These are phyloP conservation scores for Pseudocercospora macadamiae DNA, from an alignment of 2,329 filamentous ascomycete species.

Conservation along the genomic window DNA sequence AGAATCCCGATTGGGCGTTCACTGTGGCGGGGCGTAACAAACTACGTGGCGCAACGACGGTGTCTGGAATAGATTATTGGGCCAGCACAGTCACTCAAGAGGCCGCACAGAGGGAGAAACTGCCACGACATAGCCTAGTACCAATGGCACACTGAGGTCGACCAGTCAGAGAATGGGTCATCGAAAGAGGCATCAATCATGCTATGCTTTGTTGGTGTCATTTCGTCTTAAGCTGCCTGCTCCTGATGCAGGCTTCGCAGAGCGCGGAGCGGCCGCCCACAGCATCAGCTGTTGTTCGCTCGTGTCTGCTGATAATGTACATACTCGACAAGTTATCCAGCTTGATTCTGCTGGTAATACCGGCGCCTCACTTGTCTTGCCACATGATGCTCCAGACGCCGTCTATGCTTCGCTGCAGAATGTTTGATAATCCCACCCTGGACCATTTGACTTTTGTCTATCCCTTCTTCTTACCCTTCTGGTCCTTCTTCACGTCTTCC, in stretches of 20 bases:
- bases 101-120: not conserved
- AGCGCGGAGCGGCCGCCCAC: not conserved
- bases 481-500: conserved; percentile 57
- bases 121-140: not conserved
- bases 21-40: not conserved
- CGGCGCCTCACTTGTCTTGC: conserved; percentile 17
- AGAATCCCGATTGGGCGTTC: not conserved
- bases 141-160: not conserved
- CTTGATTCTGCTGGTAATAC: conserved; percentile 15
- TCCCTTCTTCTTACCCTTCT: conserved; percentile 59
- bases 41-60: not conserved
- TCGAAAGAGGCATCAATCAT: not conserved
- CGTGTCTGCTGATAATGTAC: conserved; percentile 27
- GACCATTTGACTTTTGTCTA: conserved; percentile 31
- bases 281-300: conserved; percentile 2
- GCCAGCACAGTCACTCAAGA: not conserved
- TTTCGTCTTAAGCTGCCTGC: conserved; percentile 1
- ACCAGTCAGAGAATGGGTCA: not conserved
- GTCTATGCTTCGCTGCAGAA: conserved; percentile 26
- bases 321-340: conserved; percentile 23
- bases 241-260: conserved; percentile 2
- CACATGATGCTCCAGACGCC: conserved; percentile 28
- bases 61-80: not conserved
- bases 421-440: too few relatives aligned
- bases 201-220: not conserved